Evolutionary conservation across 352 stramenopile species (phyloP), one percentile per base, ranked within the genome.

Genomic region (Aphanomyces cochlioides): DNA sequence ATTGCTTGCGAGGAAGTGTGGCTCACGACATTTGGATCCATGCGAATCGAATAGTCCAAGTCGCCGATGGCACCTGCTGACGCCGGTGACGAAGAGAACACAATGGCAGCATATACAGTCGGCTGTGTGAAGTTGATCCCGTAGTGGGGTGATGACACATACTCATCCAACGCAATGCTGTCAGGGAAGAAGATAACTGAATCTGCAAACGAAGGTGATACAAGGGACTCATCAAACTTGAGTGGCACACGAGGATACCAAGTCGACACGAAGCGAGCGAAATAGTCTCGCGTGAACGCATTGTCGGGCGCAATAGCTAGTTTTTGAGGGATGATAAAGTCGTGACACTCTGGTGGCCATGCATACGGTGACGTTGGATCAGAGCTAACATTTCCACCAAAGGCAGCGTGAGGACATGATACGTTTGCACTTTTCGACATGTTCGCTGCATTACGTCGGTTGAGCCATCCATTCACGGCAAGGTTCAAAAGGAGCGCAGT

Each of bases 231-330:
- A 15, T 67, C 47, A 5, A 15, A 8, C 56, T 10, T 58, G 8
- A 80, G 63, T 7, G 74, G 65, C 57, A 90, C 64, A 3, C 85
- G 82, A 15, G 85, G 85, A 41, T 91, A 81, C 83, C 83, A 93
- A 15, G 50, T 58, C 45, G 82, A 75, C 54, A 93, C 45, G 1
- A 75, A 61, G 10, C 66, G 43, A 0, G 75, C 67, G 41, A 93
- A 79, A 59, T 93, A 93, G 21, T 80, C 43, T 7, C 85, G 81
- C n/a, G 85, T 91, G 66, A 84, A 93, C 2, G 73, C 21, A 0
- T 74, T 90, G 72, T 93, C 83, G 0, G 85, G 85, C 3, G 83
- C 79, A 58, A 93, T 87, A 4, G 81, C 82, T 48, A 93, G 77
- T 57, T 89, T 90, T 77, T 89, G 89, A 0, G 83, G 81, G 6